These are phyloP conservation scores for Quercus wislizeni DNA, from an alignment of 306 rosid species.

Conservation along the genomic window DNA sequence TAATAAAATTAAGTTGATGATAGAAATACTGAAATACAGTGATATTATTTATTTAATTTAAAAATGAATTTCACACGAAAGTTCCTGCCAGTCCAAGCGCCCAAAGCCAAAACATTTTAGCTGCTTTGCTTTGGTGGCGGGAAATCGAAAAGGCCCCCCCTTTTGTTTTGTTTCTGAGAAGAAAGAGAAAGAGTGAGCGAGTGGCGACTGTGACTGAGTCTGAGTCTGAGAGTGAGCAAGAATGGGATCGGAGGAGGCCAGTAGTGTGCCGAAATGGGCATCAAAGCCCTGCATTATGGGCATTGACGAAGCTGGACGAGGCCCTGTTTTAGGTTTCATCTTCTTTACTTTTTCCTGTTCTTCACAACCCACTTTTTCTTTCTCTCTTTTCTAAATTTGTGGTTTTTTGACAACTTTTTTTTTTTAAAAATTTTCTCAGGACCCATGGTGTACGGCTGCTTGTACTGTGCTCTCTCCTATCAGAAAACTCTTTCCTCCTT, in stretches of 20 bases:
- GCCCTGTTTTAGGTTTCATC: constrained; percentile 74
- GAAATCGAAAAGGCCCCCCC: neutral
- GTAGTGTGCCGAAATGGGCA: constrained; percentile 53
- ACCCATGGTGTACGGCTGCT: constrained; percentile 84
- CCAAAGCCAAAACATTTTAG: neutral
- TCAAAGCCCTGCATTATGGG: constrained; percentile 82
- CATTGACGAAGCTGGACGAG: constrained; percentile 96
- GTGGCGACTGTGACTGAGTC: neutral
- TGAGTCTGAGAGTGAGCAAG: neutral
- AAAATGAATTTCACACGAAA: no score
- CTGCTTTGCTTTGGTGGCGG: constrained; percentile 27
- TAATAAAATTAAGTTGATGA: no score
- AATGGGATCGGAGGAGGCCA: constrained; percentile 44
- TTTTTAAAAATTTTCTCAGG: constrained; percentile 30
- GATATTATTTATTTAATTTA: no score
- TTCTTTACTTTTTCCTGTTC: no score
- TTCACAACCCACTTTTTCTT: neutral
- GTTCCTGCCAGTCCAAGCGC: no score
- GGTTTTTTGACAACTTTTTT: neutral
- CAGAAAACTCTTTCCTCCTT: constrained; percentile 63
- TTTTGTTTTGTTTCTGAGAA: no score
- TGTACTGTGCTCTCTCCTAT: constrained; percentile 77
- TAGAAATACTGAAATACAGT: no score
- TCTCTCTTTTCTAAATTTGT: neutral
- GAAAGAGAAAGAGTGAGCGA: neutral